phyloP scores from a whole-genome alignment of 2,329 filamentous ascomycete genomes.

The Colletotrichum sublineola region DNA sequence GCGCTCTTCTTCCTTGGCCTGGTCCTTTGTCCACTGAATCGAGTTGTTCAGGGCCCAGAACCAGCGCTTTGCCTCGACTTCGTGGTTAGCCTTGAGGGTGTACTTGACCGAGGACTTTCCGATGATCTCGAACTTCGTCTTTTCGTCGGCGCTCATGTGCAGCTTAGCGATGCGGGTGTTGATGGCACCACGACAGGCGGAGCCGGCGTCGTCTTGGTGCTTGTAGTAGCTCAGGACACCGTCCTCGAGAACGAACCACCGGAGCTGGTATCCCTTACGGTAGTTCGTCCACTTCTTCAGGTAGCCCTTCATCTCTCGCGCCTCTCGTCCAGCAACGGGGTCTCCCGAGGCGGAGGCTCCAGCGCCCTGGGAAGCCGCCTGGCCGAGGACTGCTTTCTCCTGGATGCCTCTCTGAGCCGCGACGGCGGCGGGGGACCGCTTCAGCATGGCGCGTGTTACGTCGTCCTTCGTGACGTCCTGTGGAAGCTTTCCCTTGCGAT shows the following conservation, averaged over 20 bases:
- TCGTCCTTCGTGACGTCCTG: constrained; percentile 98
- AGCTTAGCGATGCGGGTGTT: constrained; percentile 98
- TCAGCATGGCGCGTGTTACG: constrained; percentile 86
- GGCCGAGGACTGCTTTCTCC: constrained; percentile 94
- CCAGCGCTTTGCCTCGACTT: constrained; percentile 98
- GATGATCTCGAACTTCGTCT: constrained; percentile 97
- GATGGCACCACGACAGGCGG: constrained; percentile 95
- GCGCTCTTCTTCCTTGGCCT: constrained; percentile 89
- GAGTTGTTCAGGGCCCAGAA: constrained; percentile 99
- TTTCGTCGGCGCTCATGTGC: constrained; percentile 97
- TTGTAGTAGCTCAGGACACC: constrained; percentile 99
- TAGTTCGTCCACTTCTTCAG: constrained; percentile 99
- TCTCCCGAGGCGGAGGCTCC: constrained; percentile 68
- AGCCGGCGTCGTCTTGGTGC: constrained; percentile 96
- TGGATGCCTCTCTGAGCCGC: constrained; percentile 96
- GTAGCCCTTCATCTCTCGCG: constrained; percentile 97
- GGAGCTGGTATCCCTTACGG: constrained; percentile 93
- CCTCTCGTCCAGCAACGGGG: constrained; percentile 82
- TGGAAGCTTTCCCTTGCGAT: constrained; percentile 94
- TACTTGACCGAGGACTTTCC: constrained; percentile 99
- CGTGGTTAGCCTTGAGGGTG: constrained; percentile 96
- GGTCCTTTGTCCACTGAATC: constrained; percentile 98
- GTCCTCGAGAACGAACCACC: constrained; percentile 98
- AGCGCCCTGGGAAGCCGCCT: constrained; percentile 69
- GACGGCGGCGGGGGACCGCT: constrained; percentile 93